These are phyloP conservation scores for Erodium texanum DNA, from an alignment of 441 rosid genomes.

Conservation along the genomic window DNA sequence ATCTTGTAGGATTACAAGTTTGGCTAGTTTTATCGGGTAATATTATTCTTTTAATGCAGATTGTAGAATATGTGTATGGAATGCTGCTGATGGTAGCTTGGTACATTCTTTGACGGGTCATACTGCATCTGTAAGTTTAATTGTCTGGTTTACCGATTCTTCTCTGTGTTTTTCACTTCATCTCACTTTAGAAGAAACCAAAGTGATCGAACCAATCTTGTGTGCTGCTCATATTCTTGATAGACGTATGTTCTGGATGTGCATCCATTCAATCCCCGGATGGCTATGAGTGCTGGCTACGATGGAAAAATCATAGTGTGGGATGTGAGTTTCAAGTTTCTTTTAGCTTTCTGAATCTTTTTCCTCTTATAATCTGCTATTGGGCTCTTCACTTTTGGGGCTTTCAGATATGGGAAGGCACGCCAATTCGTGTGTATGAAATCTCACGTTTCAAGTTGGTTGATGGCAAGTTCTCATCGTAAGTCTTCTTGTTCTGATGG, in stretches of 20 bases:
- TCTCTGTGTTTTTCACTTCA: neutral
- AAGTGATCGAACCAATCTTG: neutral
- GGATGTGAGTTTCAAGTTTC: slow-evolving; percentile 65
- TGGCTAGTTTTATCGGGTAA: neutral
- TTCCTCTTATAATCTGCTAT: slow-evolving; percentile 17
- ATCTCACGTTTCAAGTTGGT: slow-evolving; percentile 84
- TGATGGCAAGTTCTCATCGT: slow-evolving; percentile 99
- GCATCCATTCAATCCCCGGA: slow-evolving; percentile 97
- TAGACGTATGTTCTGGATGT: slow-evolving; percentile 98
- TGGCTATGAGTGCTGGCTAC: slow-evolving; percentile 99
- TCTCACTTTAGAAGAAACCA: neutral
- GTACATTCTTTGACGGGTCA: slow-evolving; percentile 98
- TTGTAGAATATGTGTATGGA: slow-evolving; percentile 99
- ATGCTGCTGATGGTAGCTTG: slow-evolving; percentile 92
- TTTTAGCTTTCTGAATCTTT: slow-evolving; percentile 20
- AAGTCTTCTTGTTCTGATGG: slow-evolving; percentile 31
- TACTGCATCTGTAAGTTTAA: slow-evolving; percentile 63
- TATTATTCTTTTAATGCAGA: slow-evolving; percentile 45
- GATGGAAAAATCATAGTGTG: slow-evolving; percentile 95
- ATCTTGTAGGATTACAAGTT: neutral
- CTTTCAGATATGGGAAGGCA: slow-evolving; percentile 96
- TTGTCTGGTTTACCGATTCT: slow-evolving; percentile 1
- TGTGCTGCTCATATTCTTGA: slow-evolving; percentile 21
- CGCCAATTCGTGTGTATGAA: slow-evolving; percentile 75
- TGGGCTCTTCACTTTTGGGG: slow-evolving; percentile 15